Evolutionary conservation across 2,329 filamentous ascomycete species (phyloP), one percentile per base, ranked within the genome.

Genomic region (Epicoccum sorghinum): DNA sequence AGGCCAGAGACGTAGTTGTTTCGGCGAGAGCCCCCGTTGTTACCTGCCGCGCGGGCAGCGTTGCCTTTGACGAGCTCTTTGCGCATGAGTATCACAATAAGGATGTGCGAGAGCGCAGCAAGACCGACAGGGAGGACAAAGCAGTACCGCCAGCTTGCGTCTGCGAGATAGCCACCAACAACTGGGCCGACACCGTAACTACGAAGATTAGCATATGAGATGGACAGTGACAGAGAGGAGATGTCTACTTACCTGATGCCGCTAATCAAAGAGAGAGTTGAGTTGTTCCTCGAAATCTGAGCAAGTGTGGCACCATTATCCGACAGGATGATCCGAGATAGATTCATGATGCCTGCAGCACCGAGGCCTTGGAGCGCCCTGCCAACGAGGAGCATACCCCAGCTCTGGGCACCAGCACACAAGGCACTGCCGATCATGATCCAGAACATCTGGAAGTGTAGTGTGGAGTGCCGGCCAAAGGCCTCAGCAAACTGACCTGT

Each of bases 281-380:
- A 83, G 68, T 60, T 83, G 80, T 65, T 93, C 88, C 67, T 88
- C 85, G 53, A 96, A 79, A 58, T 93, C 84, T 75, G 87, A 88
- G 69, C 93, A 90, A 78, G 70, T 0, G 81, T 82, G 5, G 89
- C 86, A 52, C 83, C 83, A 12, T 54, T 54, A 64, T 89, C 86
- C 0, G 86, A 83, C 10, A 90, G 76, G n/a, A 89, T 81, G 6
- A 85, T 83, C 39, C 83, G 81, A 27, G 86, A 82, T 30, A 84
- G 74, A 32, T 87, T 86, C 60, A 83, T 80, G 13, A 89, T 76
- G 0, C 86, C 87, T 0, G 86, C 83, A 29, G 83, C 82, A 4
- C 83, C 82, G 1, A 87, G 66, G 9, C 87, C 86, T 65, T 89
- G 86, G 1, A 89, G 71, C 0, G 81, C 85, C 38, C 87, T 79